A percentile compares a stretch with the other conserved stretches of the same genome.
Evolutionary conservation across 169 alveolate species (phyloP).

Genomic region (Eimeria maxima): DNA sequence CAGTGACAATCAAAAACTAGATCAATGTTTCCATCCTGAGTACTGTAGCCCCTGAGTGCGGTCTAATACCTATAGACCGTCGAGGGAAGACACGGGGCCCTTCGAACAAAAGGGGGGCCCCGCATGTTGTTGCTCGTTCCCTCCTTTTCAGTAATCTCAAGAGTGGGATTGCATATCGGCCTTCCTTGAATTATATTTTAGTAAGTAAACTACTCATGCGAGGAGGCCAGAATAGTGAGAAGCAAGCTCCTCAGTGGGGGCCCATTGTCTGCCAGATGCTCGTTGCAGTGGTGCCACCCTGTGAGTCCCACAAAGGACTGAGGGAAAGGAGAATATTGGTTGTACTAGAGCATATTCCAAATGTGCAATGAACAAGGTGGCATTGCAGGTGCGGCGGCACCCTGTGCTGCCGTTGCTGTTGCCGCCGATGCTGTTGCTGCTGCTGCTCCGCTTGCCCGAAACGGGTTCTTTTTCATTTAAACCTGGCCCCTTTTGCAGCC

Average conservation of each 20-base stretch:
- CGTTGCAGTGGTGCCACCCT: background rate
- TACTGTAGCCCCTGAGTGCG: background rate
- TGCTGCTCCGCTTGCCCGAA: conserved; percentile 12
- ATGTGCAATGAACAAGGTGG: conserved; percentile 48
- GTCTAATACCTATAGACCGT: background rate
- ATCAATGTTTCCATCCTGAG: background rate
- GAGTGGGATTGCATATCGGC: background rate
- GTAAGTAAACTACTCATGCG: background rate
- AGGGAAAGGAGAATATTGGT: background rate
- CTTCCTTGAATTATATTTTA: background rate
- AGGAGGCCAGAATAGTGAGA: background rate
- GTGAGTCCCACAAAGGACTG: background rate
- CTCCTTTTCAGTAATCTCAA: background rate
- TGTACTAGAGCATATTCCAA: background rate
- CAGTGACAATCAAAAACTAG: background rate
- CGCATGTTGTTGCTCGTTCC: background rate
- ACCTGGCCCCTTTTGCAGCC: background rate
- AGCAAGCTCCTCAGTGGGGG: background rate
- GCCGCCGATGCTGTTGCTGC: conserved; percentile 38
- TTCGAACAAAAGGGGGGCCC: background rate
- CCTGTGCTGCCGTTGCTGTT: background rate
- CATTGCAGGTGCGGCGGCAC: conserved; percentile 46
- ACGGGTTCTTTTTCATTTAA: conserved; percentile 6
- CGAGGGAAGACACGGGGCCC: background rate
- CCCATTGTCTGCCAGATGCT: background rate